Percentiles rank a stretch among this genome's conserved stretches.
Conservation (phyloP, 2,329 filamentous ascomycete species). For the Aspergillus amoenus region DNA sequence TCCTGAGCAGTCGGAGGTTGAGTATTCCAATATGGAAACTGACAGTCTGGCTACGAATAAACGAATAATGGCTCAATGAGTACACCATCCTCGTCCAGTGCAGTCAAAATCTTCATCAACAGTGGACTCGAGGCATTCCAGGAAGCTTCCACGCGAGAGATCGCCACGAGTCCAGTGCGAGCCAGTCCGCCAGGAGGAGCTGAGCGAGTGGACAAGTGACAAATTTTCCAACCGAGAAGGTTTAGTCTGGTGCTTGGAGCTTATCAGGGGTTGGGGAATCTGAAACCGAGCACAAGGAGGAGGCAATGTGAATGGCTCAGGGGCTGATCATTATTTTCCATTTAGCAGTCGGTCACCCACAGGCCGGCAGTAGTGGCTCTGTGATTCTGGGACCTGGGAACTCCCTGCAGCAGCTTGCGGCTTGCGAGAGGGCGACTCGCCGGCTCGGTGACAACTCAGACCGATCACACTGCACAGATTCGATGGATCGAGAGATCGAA, state of each 20-base stretch:
- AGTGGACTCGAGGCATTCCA: too few species aligned
- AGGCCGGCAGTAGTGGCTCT: too few species aligned
- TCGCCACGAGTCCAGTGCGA: background rate
- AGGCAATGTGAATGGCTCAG: background rate
- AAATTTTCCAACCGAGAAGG: background rate
- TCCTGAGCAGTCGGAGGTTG: background rate
- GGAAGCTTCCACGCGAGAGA: background rate
- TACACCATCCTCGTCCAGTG: too few species aligned
- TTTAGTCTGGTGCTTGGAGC: background rate
- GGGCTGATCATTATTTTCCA: slow-evolving; percentile 4
- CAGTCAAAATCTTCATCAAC: too few species aligned
- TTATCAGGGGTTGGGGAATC: slow-evolving; percentile 1
- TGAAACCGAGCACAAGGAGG: background rate
- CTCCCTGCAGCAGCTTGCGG: too few species aligned
- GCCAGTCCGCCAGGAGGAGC: background rate
- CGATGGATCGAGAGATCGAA: background rate
- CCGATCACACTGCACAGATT: background rate
- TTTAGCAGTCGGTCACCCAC: background rate
- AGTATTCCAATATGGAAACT: background rate
- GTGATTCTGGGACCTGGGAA: too few species aligned
- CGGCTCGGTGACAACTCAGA: background rate
- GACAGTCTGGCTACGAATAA: too few species aligned
- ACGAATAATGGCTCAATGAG: too few species aligned
- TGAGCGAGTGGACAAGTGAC: background rate
- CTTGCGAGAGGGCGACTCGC: too few species aligned